phyloP scores from a whole-genome alignment of 768 basidiomycete genomes.

The Grammothele lineata region DNA sequence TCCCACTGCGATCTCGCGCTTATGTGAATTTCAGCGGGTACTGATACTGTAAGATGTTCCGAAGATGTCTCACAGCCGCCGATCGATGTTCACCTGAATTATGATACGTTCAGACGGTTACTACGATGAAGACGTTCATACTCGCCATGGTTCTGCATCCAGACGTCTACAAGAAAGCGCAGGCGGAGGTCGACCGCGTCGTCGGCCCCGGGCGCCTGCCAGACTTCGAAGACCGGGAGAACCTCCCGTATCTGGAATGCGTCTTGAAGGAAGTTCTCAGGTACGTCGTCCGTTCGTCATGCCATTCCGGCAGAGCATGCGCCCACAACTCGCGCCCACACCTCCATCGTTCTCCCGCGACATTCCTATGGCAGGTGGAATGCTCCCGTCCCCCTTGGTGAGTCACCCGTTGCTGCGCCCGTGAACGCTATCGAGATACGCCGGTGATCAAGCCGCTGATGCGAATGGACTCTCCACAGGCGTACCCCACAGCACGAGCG shows the following conservation, averaged over 20 bases:
- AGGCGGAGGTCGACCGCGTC: slow-evolving; percentile 37
- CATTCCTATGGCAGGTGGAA: slow-evolving; percentile 10
- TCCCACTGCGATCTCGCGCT: not conserved
- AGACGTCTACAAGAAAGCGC: slow-evolving; percentile 34
- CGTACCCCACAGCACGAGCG: slow-evolving; percentile 16
- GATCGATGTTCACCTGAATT: not conserved
- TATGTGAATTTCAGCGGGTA: slow-evolving; percentile 8
- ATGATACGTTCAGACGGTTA: slow-evolving; percentile 32
- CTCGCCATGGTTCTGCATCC: slow-evolving; percentile 37
- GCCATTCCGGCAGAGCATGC: not conserved
- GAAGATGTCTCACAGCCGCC: too few relatives aligned
- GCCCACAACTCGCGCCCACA: not conserved
- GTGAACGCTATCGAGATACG: too few relatives aligned
- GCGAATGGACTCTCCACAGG: too few relatives aligned
- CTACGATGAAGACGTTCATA: slow-evolving; percentile 35
- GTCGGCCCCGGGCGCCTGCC: slow-evolving; percentile 30
- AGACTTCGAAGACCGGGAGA: slow-evolving; percentile 17
- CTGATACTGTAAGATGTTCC: slow-evolving; percentile 16
- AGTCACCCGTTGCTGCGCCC: too few relatives aligned
- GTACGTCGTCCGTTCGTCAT: slow-evolving; percentile 5
- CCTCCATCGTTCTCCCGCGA: not conserved
- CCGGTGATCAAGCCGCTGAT: too few relatives aligned
- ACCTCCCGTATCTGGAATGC: slow-evolving; percentile 20
- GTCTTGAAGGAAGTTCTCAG: slow-evolving; percentile 18
- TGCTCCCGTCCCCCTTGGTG: slow-evolving; percentile 15